Conservation (phyloP, 257 asterid genomes). For the Apocynum venetum region DNA sequence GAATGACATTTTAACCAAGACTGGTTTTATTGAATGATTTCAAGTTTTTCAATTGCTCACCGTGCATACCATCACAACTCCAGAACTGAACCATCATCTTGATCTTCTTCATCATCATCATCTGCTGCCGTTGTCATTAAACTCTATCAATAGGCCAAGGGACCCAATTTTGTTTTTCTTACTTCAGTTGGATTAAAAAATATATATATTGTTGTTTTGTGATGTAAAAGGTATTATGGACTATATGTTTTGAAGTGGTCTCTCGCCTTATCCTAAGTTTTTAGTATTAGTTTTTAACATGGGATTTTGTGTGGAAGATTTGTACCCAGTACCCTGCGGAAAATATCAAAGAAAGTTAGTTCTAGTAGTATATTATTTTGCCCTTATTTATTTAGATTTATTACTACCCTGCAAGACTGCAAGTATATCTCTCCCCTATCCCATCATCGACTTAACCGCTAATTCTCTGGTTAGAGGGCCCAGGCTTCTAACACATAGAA, state of each 20-base stretch:
- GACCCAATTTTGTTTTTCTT: neutral
- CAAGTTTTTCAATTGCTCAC: neutral
- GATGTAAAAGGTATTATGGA: neutral
- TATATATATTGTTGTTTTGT: conserved; percentile 1
- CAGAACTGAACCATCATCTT: neutral
- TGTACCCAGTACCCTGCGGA: conserved; percentile 10
- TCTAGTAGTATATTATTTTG: neutral
- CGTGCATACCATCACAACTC: neutral
- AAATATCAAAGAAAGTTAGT: neutral
- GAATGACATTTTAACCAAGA: conserved; percentile 52
- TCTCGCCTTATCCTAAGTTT: neutral
- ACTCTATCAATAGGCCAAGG: conserved; percentile 1
- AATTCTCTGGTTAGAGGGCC: too few relatives aligned
- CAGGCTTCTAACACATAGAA: too few relatives aligned
- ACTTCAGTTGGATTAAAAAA: neutral
- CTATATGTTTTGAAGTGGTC: neutral
- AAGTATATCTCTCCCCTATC: neutral
- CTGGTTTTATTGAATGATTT: conserved; percentile 59
- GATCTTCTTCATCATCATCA: neutral
- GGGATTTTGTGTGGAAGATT: conserved; percentile 22
- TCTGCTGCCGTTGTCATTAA: conserved; percentile 12
- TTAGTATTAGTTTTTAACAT: neutral
- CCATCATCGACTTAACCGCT: too few relatives aligned
- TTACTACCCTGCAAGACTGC: neutral
- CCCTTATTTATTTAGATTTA: neutral